Conservation (phyloP, 306 rosid species). For the Malus orientalis region DNA sequence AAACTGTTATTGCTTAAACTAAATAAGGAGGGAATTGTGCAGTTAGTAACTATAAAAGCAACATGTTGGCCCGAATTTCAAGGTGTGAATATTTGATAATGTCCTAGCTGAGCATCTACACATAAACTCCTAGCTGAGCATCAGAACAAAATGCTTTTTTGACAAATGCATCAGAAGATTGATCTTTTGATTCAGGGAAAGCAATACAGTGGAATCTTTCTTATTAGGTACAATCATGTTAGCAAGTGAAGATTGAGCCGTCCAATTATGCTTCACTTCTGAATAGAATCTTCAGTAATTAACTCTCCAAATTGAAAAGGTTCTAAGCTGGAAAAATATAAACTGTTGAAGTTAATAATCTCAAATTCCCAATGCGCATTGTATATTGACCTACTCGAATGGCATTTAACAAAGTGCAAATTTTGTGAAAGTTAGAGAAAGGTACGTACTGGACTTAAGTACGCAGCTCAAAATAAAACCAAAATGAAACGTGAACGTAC, state of each 20-base stretch:
- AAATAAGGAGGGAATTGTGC: not conserved
- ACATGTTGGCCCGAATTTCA: not conserved
- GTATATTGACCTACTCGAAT: not conserved
- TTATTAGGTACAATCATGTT: not conserved
- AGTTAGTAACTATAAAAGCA: not conserved
- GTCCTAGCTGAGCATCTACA: not conserved
- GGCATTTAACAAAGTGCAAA: not conserved
- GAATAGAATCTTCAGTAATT: not conserved
- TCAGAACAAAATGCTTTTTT: not conserved
- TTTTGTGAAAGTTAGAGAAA: not conserved
- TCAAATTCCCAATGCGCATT: not conserved
- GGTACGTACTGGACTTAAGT: not conserved
- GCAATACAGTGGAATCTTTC: not conserved
- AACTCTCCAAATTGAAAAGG: not conserved
- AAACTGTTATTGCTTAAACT: not conserved
- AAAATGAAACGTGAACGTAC: not conserved
- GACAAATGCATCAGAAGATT: not conserved
- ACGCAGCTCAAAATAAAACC: not conserved
- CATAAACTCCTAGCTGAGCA: not conserved
- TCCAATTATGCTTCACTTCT: not conserved
- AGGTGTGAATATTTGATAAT: not conserved
- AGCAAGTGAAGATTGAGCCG: not conserved
- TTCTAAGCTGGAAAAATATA: not conserved
- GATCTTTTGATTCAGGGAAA: not conserved
- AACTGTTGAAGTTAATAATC: not conserved